These are phyloP conservation scores for Scutellaria barbata DNA, from an alignment of 257 asterid species.

Conservation along the genomic window DNA sequence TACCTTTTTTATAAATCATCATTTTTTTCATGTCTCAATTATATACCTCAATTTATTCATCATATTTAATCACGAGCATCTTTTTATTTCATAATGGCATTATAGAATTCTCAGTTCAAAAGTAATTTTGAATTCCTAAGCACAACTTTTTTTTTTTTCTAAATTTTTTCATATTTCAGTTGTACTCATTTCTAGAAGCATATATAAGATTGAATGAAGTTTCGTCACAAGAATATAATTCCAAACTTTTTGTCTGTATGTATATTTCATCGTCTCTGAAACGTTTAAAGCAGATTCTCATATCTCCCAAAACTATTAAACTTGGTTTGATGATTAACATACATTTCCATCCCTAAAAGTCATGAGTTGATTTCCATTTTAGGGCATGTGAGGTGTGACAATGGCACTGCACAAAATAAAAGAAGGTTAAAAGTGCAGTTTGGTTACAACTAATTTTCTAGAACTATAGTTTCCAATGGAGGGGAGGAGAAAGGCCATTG, in stretches of 20 bases:
- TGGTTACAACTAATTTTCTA: constrained; percentile 2
- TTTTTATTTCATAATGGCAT: too few species aligned
- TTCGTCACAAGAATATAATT: neutral
- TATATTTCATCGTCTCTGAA: too few species aligned
- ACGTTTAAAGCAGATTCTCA: neutral
- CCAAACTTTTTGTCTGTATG: neutral
- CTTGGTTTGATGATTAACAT: neutral
- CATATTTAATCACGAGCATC: neutral
- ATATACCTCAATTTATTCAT: too few species aligned
- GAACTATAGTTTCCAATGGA: neutral
- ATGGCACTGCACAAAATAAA: neutral
- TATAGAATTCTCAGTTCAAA: neutral
- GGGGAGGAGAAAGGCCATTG: neutral
- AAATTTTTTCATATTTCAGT: neutral
- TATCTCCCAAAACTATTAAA: too few species aligned
- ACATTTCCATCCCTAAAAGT: neutral
- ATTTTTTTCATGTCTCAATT: too few species aligned
- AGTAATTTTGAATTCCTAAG: too few species aligned
- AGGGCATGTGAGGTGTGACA: neutral
- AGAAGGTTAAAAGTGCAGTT: neutral
- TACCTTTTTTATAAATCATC: too few species aligned
- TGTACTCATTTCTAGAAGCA: neutral
- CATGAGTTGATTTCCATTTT: constrained; percentile 14
- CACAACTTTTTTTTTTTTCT: too few species aligned
- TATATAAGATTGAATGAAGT: neutral